These are phyloP conservation scores for Hyaloperonospora brassicae DNA, from an alignment of 352 stramenopile species.

Conservation along the genomic window DNA sequence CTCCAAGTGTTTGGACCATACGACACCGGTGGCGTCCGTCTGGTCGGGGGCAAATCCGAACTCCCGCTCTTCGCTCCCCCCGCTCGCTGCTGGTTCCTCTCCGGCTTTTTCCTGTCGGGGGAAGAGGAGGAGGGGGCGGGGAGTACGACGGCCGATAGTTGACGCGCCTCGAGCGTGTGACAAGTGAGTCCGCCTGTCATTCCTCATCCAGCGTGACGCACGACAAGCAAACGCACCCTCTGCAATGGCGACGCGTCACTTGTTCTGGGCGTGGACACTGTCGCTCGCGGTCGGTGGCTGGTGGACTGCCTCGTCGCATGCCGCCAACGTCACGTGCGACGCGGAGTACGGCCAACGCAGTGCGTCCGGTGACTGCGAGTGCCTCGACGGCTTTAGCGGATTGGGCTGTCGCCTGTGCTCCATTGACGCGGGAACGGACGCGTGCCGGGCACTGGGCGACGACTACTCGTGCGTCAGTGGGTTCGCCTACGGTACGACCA, in stretches of 20 bases:
- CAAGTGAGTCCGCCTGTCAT: no score
- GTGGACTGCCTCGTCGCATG: conserved; percentile 1
- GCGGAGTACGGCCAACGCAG: conserved; percentile 42
- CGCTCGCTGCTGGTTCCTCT: no score
- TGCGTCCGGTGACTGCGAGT: conserved; percentile 44
- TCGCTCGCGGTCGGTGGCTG: not conserved
- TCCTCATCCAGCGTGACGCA: conserved; percentile 35
- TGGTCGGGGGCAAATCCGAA: no score
- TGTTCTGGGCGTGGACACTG: not conserved
- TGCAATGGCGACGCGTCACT: conserved; percentile 42
- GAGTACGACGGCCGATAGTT: no score
- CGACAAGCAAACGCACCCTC: conserved; percentile 23
- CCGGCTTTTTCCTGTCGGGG: no score
- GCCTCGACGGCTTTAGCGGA: conserved; percentile 43
- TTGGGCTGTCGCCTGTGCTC: conserved; percentile 53
- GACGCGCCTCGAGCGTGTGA: no score
- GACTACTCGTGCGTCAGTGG: conserved; percentile 40
- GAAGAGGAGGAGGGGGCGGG: no score
- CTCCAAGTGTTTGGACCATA: no score
- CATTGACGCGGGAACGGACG: not conserved
- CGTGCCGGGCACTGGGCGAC: conserved; percentile 15
- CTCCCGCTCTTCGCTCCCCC: no score
- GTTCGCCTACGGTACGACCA: conserved; percentile 36
- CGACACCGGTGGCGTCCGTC: no score
- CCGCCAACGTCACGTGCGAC: conserved; percentile 28